Percentiles rank a stretch among this genome's conserved stretches.
Conservation (phyloP, 2,329 filamentous ascomycete genomes). For the Penicillium sp. region DNA sequence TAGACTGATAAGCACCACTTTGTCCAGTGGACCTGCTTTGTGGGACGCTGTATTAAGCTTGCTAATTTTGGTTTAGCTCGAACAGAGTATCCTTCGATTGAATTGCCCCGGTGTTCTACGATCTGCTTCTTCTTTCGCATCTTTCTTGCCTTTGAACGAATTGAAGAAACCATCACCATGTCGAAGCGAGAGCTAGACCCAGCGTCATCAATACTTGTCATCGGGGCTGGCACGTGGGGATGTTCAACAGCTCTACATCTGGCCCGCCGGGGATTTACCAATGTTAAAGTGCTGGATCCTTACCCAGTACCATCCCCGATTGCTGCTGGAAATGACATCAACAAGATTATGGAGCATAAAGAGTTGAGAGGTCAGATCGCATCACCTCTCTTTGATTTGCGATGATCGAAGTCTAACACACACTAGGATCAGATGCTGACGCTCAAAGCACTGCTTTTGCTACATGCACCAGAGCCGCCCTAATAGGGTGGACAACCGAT, state of each 20-base stretch:
- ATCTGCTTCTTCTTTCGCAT: too few species aligned
- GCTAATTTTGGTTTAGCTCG: too few species aligned
- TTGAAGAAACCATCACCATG: too few species aligned
- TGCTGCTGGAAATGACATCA: constrained; percentile 54
- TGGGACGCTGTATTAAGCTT: too few species aligned
- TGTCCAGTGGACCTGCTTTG: too few species aligned
- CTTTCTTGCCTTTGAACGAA: too few species aligned
- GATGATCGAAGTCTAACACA: neutral
- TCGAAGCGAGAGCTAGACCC: neutral
- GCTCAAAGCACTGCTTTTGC: constrained; percentile 23
- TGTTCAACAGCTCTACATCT: constrained; percentile 56
- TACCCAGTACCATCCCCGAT: constrained; percentile 50
- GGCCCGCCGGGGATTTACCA: constrained; percentile 51
- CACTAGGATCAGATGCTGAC: constrained; percentile 17
- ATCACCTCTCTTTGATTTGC: too few species aligned
- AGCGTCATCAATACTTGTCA: constrained; percentile 39
- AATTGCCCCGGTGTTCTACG: too few species aligned
- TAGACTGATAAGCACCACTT: too few species aligned
- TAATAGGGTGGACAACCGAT: constrained; percentile 48
- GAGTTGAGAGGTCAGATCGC: constrained; percentile 37
- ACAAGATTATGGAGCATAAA: constrained; percentile 48
- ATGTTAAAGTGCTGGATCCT: constrained; percentile 53
- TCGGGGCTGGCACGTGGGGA: constrained; percentile 56
- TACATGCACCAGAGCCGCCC: constrained; percentile 30
- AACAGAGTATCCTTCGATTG: too few species aligned